Evolutionary conservation across 495 filamentous ascomycete genomes (phyloP).

Genomic region (Lasiosphaeria miniovina): DNA sequence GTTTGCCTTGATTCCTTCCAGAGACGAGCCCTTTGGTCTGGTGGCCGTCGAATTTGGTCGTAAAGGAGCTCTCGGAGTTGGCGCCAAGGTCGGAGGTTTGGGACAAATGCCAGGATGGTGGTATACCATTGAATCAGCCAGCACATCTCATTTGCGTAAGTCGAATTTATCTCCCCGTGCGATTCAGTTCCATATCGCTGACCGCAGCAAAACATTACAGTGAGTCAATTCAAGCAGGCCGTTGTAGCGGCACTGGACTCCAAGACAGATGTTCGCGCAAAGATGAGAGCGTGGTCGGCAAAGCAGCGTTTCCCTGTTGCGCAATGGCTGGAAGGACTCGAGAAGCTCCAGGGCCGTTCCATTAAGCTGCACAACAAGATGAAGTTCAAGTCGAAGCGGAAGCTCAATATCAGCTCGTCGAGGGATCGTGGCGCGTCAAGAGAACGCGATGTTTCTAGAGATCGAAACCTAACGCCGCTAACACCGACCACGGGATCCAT

Average conservation of each 20-base stretch:
- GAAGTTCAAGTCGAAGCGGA: slow-evolving; percentile 11
- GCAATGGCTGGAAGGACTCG: slow-evolving; percentile 60
- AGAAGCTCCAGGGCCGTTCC: slow-evolving; percentile 55
- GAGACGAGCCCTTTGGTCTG: slow-evolving; percentile 73
- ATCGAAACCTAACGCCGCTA: slow-evolving; percentile 4
- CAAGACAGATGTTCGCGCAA: slow-evolving; percentile 53
- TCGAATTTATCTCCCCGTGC: not conserved
- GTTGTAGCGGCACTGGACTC: slow-evolving; percentile 63
- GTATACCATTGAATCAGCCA: slow-evolving; percentile 64
- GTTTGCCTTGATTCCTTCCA: slow-evolving; percentile 70
- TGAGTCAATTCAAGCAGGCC: slow-evolving; percentile 68
- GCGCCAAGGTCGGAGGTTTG: slow-evolving; percentile 62
- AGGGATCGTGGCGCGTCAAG: not conserved
- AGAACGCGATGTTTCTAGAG: not conserved
- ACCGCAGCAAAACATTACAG: not conserved
- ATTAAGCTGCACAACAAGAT: slow-evolving; percentile 26
- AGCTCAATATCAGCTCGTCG: slow-evolving; percentile 1
- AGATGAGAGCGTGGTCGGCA: slow-evolving; percentile 69
- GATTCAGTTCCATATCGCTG: not conserved
- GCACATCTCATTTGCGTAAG: slow-evolving; percentile 56
- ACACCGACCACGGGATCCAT: slow-evolving; percentile 1
- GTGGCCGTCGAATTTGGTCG: slow-evolving; percentile 76
- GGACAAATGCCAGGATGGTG: slow-evolving; percentile 76
- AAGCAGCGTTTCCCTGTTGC: slow-evolving; percentile 71
- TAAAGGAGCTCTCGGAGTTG: slow-evolving; percentile 72